Evolutionary conservation across 169 alveolate species (phyloP).

Genomic region (Plasmodium sp.): DNA sequence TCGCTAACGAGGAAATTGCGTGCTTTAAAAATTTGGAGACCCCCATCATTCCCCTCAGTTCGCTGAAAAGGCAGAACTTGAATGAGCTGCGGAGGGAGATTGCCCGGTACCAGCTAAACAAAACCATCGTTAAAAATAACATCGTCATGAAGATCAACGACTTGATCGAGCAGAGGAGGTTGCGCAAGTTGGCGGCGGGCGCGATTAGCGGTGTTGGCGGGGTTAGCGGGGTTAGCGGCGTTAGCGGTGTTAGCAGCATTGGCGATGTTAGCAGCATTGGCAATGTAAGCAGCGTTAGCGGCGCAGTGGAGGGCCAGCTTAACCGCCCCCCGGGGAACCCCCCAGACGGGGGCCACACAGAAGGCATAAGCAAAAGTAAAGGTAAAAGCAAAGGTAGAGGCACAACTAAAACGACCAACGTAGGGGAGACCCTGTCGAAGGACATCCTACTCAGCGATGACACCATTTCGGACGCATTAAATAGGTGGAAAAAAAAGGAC

Average conservation of each 20-base stretch:
- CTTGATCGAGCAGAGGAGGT: slow-evolving; percentile 42
- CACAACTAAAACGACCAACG: neutral
- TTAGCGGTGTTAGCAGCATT: too few species aligned
- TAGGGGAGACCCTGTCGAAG: neutral
- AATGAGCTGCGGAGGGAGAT: slow-evolving; percentile 78
- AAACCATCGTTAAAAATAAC: slow-evolving; percentile 72
- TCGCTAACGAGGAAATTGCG: slow-evolving; percentile 72
- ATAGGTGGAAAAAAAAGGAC: slow-evolving; percentile 54
- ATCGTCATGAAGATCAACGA: slow-evolving; percentile 71
- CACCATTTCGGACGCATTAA: slow-evolving; percentile 69
- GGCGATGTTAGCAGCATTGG: too few species aligned
- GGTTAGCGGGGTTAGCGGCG: neutral
- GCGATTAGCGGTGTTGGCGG: neutral
- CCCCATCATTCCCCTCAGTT: slow-evolving; percentile 80
- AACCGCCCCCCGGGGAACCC: neutral
- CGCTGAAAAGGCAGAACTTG: slow-evolving; percentile 81
- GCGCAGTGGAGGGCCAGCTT: neutral
- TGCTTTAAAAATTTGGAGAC: slow-evolving; percentile 74
- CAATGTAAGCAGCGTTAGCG: neutral
- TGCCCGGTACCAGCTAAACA: slow-evolving; percentile 78
- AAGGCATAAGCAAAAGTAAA: neutral
- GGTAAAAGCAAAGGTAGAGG: neutral
- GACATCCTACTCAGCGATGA: slow-evolving; percentile 63
- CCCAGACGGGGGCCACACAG: neutral
- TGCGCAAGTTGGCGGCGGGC: slow-evolving; percentile 12